Percentiles rank a stretch among this genome's conserved stretches.
Evolutionary conservation across 2,329 filamentous ascomycete species (phyloP).

Genomic region (Aspergillus pseudotamarii): DNA sequence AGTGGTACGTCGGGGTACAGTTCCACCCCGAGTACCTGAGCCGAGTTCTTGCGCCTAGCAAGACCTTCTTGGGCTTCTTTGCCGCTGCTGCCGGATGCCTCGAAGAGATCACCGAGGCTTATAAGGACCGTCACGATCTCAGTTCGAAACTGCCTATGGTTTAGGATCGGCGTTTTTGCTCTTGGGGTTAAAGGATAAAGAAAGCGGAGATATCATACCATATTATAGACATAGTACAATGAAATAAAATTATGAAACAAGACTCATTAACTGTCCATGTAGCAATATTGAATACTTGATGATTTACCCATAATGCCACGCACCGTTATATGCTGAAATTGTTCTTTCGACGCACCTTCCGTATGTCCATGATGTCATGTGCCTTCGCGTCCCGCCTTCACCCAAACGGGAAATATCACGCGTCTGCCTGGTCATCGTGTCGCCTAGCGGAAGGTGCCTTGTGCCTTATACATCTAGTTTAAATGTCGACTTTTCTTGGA

Average conservation of each 20-base stretch:
- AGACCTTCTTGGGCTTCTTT: conserved; percentile 81
- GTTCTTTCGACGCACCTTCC: background rate
- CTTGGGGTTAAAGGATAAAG: background rate
- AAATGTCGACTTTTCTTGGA: background rate
- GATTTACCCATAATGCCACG: background rate
- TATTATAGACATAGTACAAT: conserved; percentile 4
- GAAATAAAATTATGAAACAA: background rate
- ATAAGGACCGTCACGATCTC: conserved; percentile 24
- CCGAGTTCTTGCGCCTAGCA: conserved; percentile 72
- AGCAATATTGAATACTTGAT: background rate
- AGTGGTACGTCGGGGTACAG: conserved; percentile 83
- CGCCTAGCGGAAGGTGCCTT: conserved; percentile 17
- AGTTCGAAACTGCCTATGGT: conserved; percentile 16
- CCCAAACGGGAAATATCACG: conserved; percentile 43
- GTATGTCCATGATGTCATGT: conserved; percentile 41
- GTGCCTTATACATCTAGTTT: conserved; percentile 1
- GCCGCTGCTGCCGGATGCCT: conserved; percentile 74
- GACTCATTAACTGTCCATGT: background rate
- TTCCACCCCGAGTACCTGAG: conserved; percentile 86
- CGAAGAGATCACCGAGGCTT: conserved; percentile 39
- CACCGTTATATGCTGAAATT: background rate
- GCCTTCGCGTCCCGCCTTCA: conserved; percentile 36
- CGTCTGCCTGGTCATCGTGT: conserved; percentile 42
- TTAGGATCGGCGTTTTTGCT: conserved; percentile 4
- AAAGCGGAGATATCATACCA: conserved; percentile 12